Conservation (phyloP, 164 flowering plant species). For the Vitis labrusca region DNA sequence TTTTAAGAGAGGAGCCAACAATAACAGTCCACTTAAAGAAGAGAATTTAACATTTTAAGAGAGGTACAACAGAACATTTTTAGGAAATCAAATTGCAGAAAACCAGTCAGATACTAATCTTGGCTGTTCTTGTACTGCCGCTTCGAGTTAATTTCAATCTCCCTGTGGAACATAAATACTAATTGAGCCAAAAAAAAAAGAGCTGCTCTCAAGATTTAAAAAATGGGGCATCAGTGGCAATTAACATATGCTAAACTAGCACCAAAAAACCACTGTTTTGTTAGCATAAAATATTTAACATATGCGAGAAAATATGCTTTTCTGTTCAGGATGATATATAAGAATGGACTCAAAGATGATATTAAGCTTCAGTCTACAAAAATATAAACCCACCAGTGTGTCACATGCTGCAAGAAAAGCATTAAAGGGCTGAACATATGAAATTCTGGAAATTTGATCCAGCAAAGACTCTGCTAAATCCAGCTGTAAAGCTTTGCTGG, state of each 20-base stretch:
- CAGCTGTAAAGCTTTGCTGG: conserved; percentile 62
- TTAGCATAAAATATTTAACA: too few species aligned
- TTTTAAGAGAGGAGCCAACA: background rate
- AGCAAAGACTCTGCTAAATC: conserved; percentile 75
- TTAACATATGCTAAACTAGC: too few species aligned
- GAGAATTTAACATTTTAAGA: background rate
- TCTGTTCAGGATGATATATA: background rate
- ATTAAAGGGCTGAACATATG: conserved; percentile 52
- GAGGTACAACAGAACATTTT: background rate
- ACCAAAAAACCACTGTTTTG: too few species aligned
- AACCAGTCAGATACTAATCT: too few species aligned
- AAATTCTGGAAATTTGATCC: conserved; percentile 42
- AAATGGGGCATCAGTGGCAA: too few species aligned
- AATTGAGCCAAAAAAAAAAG: background rate
- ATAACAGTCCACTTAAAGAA: background rate
- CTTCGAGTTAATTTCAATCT: too few species aligned
- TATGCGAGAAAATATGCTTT: too few species aligned
- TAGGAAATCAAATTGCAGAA: too few species aligned
- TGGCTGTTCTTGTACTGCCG: too few species aligned
- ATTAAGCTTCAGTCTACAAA: background rate
- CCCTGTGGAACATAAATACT: background rate
- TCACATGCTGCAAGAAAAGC: conserved; percentile 71
- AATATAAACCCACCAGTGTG: conserved; percentile 43
- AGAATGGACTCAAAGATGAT: background rate
- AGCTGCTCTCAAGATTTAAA: background rate